phyloP scores from a whole-genome alignment of 2,329 filamentous ascomycete genomes.

The Fonsecaea pedrosoi region DNA sequence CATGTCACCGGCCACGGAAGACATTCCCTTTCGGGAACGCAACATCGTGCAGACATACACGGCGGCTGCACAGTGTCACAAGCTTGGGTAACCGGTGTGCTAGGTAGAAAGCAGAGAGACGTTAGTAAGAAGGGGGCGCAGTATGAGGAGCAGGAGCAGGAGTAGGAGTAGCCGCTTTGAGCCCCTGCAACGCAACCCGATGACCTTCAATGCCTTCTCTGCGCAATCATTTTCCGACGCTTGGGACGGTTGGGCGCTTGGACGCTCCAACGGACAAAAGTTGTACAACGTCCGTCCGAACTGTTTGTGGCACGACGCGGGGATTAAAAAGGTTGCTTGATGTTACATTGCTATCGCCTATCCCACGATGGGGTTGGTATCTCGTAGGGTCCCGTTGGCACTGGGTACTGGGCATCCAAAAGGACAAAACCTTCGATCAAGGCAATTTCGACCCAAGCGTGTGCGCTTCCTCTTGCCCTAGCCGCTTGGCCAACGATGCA shows the following conservation, averaged over 20 bases:
- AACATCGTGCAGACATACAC: not conserved
- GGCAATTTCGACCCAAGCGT: not conserved
- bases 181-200: slow-evolving; percentile 2
- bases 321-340: not conserved
- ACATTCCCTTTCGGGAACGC: not conserved
- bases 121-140: too few species aligned
- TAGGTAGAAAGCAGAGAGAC: not conserved
- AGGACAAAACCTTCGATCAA: not conserved
- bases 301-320: slow-evolving; percentile 9
- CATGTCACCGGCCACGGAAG: not conserved
- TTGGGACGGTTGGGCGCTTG: not conserved
- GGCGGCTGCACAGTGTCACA: not conserved
- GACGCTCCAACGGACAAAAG: not conserved
- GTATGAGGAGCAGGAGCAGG: too few species aligned
- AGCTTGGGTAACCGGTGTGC: slow-evolving; percentile 18
- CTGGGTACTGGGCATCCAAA: not conserved
- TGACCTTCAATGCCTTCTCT: not conserved
- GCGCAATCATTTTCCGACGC: slow-evolving; percentile 5
- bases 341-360: not conserved
- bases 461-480: not conserved
- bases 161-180: not conserved
- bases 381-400: too few species aligned
- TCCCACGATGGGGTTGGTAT: not conserved
- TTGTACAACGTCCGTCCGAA: not conserved
- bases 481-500: not conserved